Percentiles rank a stretch among this genome's conserved stretches.
Conservation (phyloP, 345 rosid species). For the Anacardium occidentale region DNA sequence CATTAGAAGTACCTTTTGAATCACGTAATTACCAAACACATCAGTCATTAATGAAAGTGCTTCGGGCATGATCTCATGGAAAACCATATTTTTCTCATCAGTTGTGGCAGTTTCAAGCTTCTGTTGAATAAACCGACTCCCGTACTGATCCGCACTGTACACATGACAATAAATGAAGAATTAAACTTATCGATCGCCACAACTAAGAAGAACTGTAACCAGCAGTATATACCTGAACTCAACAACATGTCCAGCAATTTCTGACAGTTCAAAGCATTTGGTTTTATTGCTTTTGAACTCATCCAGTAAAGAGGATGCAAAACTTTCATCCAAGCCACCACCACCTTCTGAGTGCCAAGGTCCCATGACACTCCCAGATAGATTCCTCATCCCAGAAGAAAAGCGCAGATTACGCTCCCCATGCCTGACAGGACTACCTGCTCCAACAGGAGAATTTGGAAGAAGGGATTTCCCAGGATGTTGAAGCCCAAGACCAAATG, state of each 20-base stretch:
- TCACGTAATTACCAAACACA: conserved; percentile 92
- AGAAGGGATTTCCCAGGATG: conserved; percentile 47
- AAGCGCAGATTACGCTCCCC: conserved; percentile 48
- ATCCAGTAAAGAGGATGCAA: conserved; percentile 57
- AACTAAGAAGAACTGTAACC: not conserved
- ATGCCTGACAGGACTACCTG: conserved; percentile 51
- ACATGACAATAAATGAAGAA: conserved; percentile 7
- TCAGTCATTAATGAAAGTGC: conserved; percentile 88
- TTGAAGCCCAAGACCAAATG: conserved; percentile 49
- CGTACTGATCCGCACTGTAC: conserved; percentile 88
- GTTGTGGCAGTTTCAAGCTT: conserved; percentile 85
- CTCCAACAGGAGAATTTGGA: conserved; percentile 49
- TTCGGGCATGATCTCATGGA: conserved; percentile 82
- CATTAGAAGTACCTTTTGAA: conserved; percentile 69
- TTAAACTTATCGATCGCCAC: conserved; percentile 5
- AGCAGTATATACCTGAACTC: conserved; percentile 58
- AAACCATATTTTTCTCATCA: conserved; percentile 90
- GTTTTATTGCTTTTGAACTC: conserved; percentile 71
- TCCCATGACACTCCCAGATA: conserved; percentile 50
- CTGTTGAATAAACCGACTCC: conserved; percentile 96
- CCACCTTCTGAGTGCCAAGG: conserved; percentile 56
- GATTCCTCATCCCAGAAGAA: conserved; percentile 50
- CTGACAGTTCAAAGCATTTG: conserved; percentile 68
- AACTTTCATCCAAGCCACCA: conserved; percentile 47
- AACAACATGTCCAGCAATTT: conserved; percentile 69